Evolutionary conservation across 192 early-diverging fungal species (phyloP).

Genomic region (Lobosporangium transversale): DNA sequence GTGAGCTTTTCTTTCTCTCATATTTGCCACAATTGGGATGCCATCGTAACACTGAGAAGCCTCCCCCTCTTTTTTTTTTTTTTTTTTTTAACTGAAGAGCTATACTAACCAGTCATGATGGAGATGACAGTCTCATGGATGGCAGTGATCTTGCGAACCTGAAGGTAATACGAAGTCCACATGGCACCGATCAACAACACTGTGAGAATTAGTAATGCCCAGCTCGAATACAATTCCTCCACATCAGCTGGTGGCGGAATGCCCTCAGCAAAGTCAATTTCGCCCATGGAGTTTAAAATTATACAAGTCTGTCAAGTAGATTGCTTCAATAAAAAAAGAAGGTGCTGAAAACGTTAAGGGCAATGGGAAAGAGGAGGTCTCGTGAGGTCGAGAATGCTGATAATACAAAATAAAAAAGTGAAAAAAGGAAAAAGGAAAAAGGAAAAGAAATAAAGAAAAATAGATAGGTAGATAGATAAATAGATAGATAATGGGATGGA

Average conservation of each 20-base stretch:
- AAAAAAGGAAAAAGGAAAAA: background rate
- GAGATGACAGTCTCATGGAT: constrained; percentile 97
- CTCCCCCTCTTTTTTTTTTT: too few relatives aligned
- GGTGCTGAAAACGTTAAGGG: too few relatives aligned
- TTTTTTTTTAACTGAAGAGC: too few relatives aligned
- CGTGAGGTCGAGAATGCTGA: too few relatives aligned
- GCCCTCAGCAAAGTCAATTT: constrained; percentile 13
- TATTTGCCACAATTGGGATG: too few relatives aligned
- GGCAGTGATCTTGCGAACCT: constrained; percentile 84
- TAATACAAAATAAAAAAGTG: too few relatives aligned
- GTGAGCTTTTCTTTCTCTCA: too few relatives aligned
- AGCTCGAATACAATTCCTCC: constrained; percentile 78
- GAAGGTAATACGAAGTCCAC: constrained; percentile 89
- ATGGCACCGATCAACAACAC: constrained; percentile 86
- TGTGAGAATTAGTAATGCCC: constrained; percentile 89
- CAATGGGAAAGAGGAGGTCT: too few relatives aligned
- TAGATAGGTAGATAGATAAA: background rate
- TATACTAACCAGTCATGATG: constrained; percentile 85
- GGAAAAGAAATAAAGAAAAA: background rate
- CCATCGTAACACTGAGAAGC: too few relatives aligned
- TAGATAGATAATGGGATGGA: background rate
- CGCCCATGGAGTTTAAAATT: background rate
- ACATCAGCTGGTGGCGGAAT: constrained; percentile 54
- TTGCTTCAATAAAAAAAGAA: background rate
- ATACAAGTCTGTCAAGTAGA: too few relatives aligned